Evolutionary conservation across 306 rosid genomes (phyloP), one percentile per base, ranked within the genome.

Genomic region (Fagus sylvatica): DNA sequence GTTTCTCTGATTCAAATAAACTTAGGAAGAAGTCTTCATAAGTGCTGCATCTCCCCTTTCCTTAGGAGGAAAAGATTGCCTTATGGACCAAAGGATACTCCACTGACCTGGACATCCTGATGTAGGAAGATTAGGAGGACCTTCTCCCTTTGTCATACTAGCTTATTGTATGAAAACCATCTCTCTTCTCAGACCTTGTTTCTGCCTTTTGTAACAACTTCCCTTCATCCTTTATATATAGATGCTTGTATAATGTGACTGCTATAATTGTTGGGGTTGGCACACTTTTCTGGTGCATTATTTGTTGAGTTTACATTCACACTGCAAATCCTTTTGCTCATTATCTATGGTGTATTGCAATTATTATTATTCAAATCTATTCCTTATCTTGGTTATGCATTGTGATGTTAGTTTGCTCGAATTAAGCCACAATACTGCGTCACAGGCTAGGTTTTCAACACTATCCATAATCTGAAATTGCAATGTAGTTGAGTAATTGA

Each of bases 11-110:
- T 30, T 69, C 51, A 79, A 74, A 46, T 57, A 65, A 67, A 33
- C 34, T 40, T 53, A 32, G 54, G 34, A 41, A 79, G 30, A 57
- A 4, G 34, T 57, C 33, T 2, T 22, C 6, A 2, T 62, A 62
- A 62, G 13, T 34, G 69, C 69, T 13, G 69, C 9, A 39, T 15
- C 19, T 62, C 42, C 10, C 22, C 22, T 62, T 34, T 62, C 37
- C 13, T 66, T 13, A 17, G 32, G 71, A 48, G 54, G 51, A 80
- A 48, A 80, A 79, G 42, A 55, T 74, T 43, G 46, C 16, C 19
- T 54, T 73, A 5, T 33, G 66, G 78, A 53, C 22, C 6, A 39
- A 64, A 37, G 15, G 10, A 7, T 53, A 40, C 36, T 53, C n/a
- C 6, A 36, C 41, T 66, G 46, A 73, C 10, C 51, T 66, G 60